Base-by-base conservation (phyloP, 345 rosid species). In the Odontarrhena argentea region DNA sequence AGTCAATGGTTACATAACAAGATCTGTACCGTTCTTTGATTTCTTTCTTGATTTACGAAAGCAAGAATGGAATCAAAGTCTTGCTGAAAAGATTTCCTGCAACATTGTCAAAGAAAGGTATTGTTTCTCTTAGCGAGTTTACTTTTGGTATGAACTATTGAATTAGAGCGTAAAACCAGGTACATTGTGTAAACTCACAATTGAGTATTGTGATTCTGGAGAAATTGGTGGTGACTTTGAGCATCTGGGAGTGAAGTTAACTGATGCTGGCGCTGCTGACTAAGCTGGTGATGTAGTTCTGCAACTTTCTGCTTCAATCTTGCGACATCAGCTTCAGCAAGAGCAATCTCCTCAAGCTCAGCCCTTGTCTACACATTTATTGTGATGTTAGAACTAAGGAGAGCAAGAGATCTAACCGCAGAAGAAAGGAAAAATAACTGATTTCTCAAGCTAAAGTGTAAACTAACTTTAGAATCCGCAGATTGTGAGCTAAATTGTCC, bases 301-400 rank as follows among this genome's bases (percentile, higher is more conserved):
- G 97, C 95, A 52, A 93, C 97, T 78, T 93, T 93, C 77, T 93
- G 96, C 81, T 93, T 93, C 82, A 93, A 75, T 72, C 99, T 87
- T 57, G 96, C 92, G 54, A 93, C 99, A 80, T 93, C 97, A 26
- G 96, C 96, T 84, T 93, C 99, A 43, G 98, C 98, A 65, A 90
- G 87, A 77, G 97, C 96, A 65, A 93, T 93, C 85, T 93, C 98
- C 82, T 93, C 97, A 22, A 93, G 97, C 82, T 93, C 98, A 18
- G 95, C 95, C 89, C 96, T 88, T 65, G 96, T 93, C 97, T 93
- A 68, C 76, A 45, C 75, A 81, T 80, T 69, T 72, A 68, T 71
- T 60, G 13, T 50, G 55, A 67, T 60, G 73, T 76, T 61, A 76
- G 77, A 72, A 75, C 68, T 32, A 49, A 61, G 18, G 49, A 70